These are phyloP conservation scores for Persicaria tinctoria DNA, from an alignment of 148 eudicot species.

Conservation along the genomic window DNA sequence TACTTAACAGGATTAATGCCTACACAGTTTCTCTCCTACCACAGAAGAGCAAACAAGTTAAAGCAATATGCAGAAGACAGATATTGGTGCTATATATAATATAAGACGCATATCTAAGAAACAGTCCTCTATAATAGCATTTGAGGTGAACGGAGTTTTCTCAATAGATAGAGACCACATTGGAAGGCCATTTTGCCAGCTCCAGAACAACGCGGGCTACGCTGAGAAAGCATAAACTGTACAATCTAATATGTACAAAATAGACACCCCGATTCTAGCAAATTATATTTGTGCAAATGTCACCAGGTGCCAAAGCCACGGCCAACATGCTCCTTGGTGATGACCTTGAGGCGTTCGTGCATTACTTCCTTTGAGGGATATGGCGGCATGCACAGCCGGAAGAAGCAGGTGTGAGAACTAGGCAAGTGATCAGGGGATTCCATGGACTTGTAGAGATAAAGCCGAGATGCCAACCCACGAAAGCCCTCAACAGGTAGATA, in stretches of 20 bases:
- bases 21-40: not conserved
- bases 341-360: slow-evolving; percentile 51
- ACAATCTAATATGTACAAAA: not conserved
- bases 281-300: not conserved
- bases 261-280: not conserved
- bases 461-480: slow-evolving; percentile 63
- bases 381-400: slow-evolving; percentile 57
- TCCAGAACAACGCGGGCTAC: not conserved
- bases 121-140: not conserved
- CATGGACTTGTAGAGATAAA: slow-evolving; percentile 44
- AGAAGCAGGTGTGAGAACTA: slow-evolving; percentile 86
- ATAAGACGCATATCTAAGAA: not conserved
- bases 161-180: not conserved
- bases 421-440: slow-evolving; percentile 51
- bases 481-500: slow-evolving; percentile 82
- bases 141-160: not conserved
- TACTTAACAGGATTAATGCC: no score
- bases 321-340: slow-evolving; percentile 75
- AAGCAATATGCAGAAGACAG: no score
- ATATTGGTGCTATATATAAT: no score
- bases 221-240: not conserved
- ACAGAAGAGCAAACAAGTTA: not conserved
- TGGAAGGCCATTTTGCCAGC: not conserved
- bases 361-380: slow-evolving; percentile 42
- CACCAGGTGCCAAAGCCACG: slow-evolving; percentile 89